Base-by-base conservation (phyloP, 2,329 filamentous ascomycete genomes). In the Capronia coronata region DNA sequence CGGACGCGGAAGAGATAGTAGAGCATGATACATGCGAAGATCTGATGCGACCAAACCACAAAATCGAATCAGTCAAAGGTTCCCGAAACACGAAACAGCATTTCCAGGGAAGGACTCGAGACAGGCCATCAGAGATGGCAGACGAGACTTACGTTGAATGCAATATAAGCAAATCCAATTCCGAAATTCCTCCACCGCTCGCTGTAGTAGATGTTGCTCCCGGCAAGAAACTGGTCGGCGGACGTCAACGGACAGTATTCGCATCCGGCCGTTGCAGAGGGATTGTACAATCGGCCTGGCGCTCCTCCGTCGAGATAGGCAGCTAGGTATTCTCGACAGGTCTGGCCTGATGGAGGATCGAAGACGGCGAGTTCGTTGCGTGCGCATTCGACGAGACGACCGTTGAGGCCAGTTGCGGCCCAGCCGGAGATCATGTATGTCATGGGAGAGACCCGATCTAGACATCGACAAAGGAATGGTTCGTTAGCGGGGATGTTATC, bases 181-280 rank as follows among this genome's bases (percentile, higher is more conserved):
- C 87, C 89, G 49, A 93, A 58, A 59, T 95, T 87, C 47, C 88
- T 78, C 88, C 88, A 94, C 13, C 87, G 72, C 22, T 84, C 69
- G 22, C 56, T 63, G 62, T 83, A 86, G 51, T 71, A 62, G 48
- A 77, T 73, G 41, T 71, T 68, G 40, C 79, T 72, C 0, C 53
- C 51, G 0, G 71, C 61, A 25, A 72, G 60, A 48, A 72, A 73
- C 43, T 72, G 65, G 58, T 71, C 66, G 3, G 65, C 65, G 49
- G 63, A 66, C 13, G 57, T 57, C 19, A 70, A 48, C 23, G 65
- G 62, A 52, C 69, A 61, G 34, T 57, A 86, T 2, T 71, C 56
- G 67, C 84, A 87, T 2, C 38, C 34, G 7, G 86, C 41, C 0
- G 72, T 80, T 8, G 72, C 75, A 7, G 64, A 58, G 0, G 82